Evolutionary conservation across 2,329 filamentous ascomycete genomes (phyloP), one percentile per base, ranked within the genome.

Genomic region (Fusarium tjaetaba): DNA sequence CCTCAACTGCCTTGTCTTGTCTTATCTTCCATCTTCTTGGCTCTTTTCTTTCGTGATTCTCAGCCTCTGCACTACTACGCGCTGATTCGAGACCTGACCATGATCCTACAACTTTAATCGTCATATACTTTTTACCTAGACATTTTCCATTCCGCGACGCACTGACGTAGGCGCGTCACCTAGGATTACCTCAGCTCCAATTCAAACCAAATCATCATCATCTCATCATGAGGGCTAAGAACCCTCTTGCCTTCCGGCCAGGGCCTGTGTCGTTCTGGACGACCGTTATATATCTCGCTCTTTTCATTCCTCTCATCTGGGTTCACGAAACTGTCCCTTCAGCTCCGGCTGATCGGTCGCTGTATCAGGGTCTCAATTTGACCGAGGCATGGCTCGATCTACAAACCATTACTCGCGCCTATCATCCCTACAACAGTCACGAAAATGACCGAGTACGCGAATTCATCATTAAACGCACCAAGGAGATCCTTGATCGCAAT

Each of bases 391-490:
- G 95, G 95, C 83, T 87, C 18, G 95, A 98, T 80, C 86, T 99
- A 38, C 90, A 94, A 69, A 85, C 87, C 62, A 87, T 99, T 55
- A 96, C 93, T 39, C 87, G 87, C 72, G 86, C 87, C 3, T 96
- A 93, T 79, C 96, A 97, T 80, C 96, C 96, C 0, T 97, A 94
- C 85, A 98, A 97, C 83, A 95, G 93, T 75, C 91, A 87, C 67
- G 87, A 89, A 68, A 98, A 98, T 80, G 95, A 97, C 76, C 85
- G 90, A 30, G 91, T 98, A 39, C 91, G 94, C 70, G 85, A 89
- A 39, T 98, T 92, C 87, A 85, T 98, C 39, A 85, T 98, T 69
- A 78, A 84, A 24, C 90, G 95, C 67, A 89, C 97, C 66, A 85
- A 91, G 70, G 85, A 88, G 42, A 96, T 97, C 68, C 81, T 96